Base-by-base conservation (phyloP, 2,329 filamentous ascomycete genomes). In the Alternaria ventricosa region DNA sequence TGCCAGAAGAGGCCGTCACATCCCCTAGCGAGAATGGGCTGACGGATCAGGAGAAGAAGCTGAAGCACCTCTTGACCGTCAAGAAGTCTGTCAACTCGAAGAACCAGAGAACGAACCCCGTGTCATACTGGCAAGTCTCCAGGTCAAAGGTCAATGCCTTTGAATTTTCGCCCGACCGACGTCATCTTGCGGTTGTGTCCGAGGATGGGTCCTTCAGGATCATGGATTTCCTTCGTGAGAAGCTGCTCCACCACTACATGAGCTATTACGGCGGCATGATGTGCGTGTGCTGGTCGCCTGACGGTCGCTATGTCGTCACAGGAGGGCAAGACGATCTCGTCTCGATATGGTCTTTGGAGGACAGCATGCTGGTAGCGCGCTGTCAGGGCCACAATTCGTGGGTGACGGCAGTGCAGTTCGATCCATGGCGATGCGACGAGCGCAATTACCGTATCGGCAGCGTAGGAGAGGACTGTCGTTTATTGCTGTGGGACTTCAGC, bases 401-500 rank as follows among this genome's bases (percentile, higher is more conserved):
- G 94, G 94, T 99, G 1, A 94, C 93, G 4, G 89, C 90, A 15
- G 93, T 99, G 43, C 93, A 93, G 4, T 99, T 98, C 78, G 96
- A 99, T 78, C 94, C 94, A 0, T 99, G 96, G 96, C 88, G 94
- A 67, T 99, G 96, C 75, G 96, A 99, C 75, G 93, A 97, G 77
- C 89, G 92, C 71, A 98, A 93, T 73, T 99, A 99, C 81, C 89
- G 96, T 2, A 97, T 99, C 74, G 96, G 96, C 28, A 97, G 93
- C 73, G 95, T 99, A 1, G 96, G 95, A 13, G 95, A 98, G 77
- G 96, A 99, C 78, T 93, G 94, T 72, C 87, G 94, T 61, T 84
- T 99, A 18, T 88, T 97, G 63, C 84, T 99, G 12, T 99, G 96
- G 96, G 96, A 99, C 82, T 99, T 99, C 78, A 97, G 91, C 69